Evolutionary conservation across 2,329 filamentous ascomycete species (phyloP).

Genomic region (Paramyrothecium roridum): DNA sequence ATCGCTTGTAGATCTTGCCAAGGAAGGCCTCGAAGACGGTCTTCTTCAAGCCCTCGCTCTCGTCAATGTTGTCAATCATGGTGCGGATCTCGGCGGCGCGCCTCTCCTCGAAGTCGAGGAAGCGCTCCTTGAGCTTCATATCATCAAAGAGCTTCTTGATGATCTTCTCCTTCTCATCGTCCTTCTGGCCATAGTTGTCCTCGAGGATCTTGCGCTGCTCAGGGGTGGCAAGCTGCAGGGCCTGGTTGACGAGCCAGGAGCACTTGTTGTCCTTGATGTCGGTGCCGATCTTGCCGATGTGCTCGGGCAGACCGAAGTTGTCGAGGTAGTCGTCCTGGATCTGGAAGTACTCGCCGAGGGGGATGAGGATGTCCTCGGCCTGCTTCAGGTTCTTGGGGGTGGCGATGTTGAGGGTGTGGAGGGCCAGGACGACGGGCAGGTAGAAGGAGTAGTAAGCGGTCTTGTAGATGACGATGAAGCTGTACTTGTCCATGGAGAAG

Average conservation of each 20-base stretch:
- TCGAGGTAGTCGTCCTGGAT: slow-evolving; percentile 98
- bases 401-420: slow-evolving; percentile 81
- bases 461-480: slow-evolving; percentile 99
- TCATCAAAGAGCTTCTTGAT: slow-evolving; percentile 90
- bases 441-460: slow-evolving; percentile 99
- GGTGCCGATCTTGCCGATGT: slow-evolving; percentile 97
- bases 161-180: slow-evolving; percentile 74
- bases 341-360: slow-evolving; percentile 98
- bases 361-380: slow-evolving; percentile 88
- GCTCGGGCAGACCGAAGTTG: slow-evolving; percentile 88
- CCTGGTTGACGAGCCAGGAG: slow-evolving; percentile 97
- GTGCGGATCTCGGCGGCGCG: slow-evolving; percentile 72
- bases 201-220: slow-evolving; percentile 88
- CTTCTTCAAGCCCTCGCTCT: slow-evolving; percentile 86
- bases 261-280: slow-evolving; percentile 99
- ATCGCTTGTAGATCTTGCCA: slow-evolving; percentile 96
- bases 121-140: slow-evolving; percentile 77
- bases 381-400: slow-evolving; percentile 86
- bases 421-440: slow-evolving; percentile 86
- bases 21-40: slow-evolving; percentile 86
- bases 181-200: slow-evolving; percentile 91
- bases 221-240: slow-evolving; percentile 72
- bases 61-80: slow-evolving; percentile 77
- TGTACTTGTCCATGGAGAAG: slow-evolving; percentile 93
- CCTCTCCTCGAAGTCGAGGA: slow-evolving; percentile 87